Base-by-base conservation (phyloP, 148 eudicot genomes). In the Rhododendron simsii region DNA sequence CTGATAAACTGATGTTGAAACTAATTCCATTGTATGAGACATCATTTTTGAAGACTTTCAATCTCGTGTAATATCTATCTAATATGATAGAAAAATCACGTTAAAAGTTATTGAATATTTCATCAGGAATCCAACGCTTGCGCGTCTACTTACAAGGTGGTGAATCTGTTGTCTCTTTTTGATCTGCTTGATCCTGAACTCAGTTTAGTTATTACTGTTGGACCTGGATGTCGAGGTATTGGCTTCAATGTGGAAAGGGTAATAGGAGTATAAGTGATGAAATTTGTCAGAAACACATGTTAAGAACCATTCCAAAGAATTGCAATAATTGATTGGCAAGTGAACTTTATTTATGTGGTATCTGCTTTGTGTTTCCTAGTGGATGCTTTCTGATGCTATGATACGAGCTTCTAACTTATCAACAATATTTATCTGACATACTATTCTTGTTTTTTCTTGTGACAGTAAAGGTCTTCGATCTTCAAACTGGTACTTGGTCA, bases 381-480 rank as follows among this genome's bases (percentile, higher is more conserved):
- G 50, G 50, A 15, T 83, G 80, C 88, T 57, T 41, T 37, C 61
- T 10, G 33, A 71, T 63, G n/a, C 16, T 16, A 57, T 77, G 33
- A 18, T 37, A 7, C 57, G 23, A 7, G 48, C 23, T 55, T 71
- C 12, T 12, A n/a, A 65, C 71, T 26, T 67, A 28, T 67, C 74
- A 67, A 67, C 35, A 67, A 67, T 21, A 26, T 12, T 67, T 9
- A 26, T 67, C 35, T 26, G 33, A 67, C 33, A 67, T 65, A 28
- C 47, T 77, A 1, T 33, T 30, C 81, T 48, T 84, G 4, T 65
- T 61, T 59, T 45, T 65, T 57, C 33, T 61, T 83, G 71, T 84
- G 85, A 83, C 98, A 98, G 99, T 98, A 86, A 95, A 91, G 93
- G 94, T 89, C 76, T 98, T 95, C 87, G 98, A 98, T 94, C 89